Evolutionary conservation across 1,139 yeast genomes (phyloP).

Genomic region (Scheffersomyces cryptocercus): DNA sequence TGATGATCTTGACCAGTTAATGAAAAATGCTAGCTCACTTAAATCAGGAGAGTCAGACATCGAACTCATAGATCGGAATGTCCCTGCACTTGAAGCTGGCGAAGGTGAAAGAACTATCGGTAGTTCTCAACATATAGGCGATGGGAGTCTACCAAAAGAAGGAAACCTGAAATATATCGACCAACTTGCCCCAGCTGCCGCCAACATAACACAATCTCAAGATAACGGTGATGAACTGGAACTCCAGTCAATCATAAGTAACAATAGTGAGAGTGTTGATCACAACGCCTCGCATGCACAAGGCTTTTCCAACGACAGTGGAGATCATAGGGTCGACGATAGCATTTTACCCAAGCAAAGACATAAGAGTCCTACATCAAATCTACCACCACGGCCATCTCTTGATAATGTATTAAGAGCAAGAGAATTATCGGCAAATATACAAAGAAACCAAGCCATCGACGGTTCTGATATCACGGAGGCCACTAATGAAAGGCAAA

Average conservation of each 20-base stretch:
- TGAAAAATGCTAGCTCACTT: conserved; percentile 38
- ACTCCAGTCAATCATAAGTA: too few relatives aligned
- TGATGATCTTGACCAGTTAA: conserved; percentile 43
- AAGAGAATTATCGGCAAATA: conserved; percentile 28
- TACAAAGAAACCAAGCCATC: conserved; percentile 3
- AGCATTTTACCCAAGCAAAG: neutral
- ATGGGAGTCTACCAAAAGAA: neutral
- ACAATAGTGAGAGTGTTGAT: too few relatives aligned
- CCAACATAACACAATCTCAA: too few relatives aligned
- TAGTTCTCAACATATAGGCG: neutral
- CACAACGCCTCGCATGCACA: too few relatives aligned
- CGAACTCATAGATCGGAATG: too few relatives aligned
- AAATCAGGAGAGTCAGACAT: conserved; percentile 1
- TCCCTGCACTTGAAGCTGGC: neutral
- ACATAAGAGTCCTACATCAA: conserved; percentile 6
- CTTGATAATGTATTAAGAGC: conserved; percentile 32
- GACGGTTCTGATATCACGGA: neutral
- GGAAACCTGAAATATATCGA: neutral
- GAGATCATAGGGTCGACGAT: too few relatives aligned
- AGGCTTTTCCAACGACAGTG: too few relatives aligned
- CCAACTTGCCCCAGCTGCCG: conserved; percentile 1
- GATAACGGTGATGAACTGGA: too few relatives aligned
- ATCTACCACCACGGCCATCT: conserved; percentile 42
- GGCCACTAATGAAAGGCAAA: neutral
- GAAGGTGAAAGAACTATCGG: too few relatives aligned